Evolutionary conservation across 2,329 filamentous ascomycete species (phyloP).

Genomic region (Esteya vermicola): DNA sequence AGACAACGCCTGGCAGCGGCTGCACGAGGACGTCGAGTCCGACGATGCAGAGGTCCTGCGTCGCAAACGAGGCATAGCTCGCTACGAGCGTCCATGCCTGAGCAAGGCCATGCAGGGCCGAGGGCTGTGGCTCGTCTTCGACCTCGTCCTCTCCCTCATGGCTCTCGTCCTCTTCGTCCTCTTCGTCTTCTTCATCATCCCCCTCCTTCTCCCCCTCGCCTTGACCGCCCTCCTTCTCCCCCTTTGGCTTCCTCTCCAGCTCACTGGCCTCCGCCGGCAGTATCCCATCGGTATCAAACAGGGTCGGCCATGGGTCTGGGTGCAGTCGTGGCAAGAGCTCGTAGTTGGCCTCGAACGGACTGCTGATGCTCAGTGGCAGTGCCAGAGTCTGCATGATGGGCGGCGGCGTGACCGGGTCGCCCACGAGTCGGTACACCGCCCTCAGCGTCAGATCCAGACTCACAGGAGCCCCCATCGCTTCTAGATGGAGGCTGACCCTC

Average conservation of each 20-base stretch:
- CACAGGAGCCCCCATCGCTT: conserved; percentile 33
- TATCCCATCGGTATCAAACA: conserved; percentile 53
- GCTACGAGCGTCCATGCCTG: conserved; percentile 74
- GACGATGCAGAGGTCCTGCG: conserved; percentile 50
- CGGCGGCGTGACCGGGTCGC: conserved; percentile 39
- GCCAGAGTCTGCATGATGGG: conserved; percentile 52
- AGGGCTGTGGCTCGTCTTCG: too few species aligned
- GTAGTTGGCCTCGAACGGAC: conserved; percentile 85
- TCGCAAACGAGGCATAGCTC: conserved; percentile 61
- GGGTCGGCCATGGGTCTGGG: conserved; percentile 67
- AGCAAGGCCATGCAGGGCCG: conserved; percentile 45
- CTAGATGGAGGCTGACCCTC: conserved; percentile 32
- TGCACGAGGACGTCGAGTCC: conserved; percentile 43
- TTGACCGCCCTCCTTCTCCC: neutral
- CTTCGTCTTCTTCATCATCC: neutral
- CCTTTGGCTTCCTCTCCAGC: too few species aligned
- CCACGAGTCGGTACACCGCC: conserved; percentile 62
- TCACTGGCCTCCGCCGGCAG: conserved; percentile 12
- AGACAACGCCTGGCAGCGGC: conserved; percentile 41
- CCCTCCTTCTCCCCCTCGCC: neutral
- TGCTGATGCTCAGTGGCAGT: conserved; percentile 57
- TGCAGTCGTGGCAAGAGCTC: conserved; percentile 72
- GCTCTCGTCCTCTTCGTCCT: neutral
- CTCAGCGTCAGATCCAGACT: conserved; percentile 57
- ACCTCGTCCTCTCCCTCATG: too few species aligned